phyloP scores from a whole-genome alignment of 2,329 filamentous ascomycete species.

The Epichloe elymi region DNA sequence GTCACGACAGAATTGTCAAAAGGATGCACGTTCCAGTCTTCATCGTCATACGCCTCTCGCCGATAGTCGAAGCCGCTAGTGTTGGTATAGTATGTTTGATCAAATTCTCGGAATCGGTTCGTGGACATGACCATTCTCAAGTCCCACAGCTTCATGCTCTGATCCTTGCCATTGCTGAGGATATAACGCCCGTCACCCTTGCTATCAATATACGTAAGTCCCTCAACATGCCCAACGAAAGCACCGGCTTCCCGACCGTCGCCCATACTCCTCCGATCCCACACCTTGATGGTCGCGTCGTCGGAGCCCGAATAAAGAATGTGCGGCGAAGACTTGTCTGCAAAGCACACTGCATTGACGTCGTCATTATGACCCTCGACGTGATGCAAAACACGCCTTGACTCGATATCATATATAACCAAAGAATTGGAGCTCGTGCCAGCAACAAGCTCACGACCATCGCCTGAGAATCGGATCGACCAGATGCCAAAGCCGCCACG shows the following conservation, averaged over 20 bases:
- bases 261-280: slow-evolving; percentile 87
- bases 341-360: slow-evolving; percentile 94
- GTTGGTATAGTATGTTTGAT: slow-evolving; percentile 39
- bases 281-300: slow-evolving; percentile 87
- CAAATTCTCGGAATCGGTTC: slow-evolving; percentile 43
- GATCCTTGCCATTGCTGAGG: slow-evolving; percentile 88
- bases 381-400: slow-evolving; percentile 57
- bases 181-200: slow-evolving; percentile 69
- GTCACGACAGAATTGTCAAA: slow-evolving; percentile 92
- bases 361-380: slow-evolving; percentile 73
- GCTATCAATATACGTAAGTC: slow-evolving; percentile 55
- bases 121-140: slow-evolving; percentile 76
- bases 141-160: slow-evolving; percentile 97
- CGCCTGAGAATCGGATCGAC: slow-evolving; percentile 84
- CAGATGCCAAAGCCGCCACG: slow-evolving; percentile 52
- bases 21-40: slow-evolving; percentile 45
- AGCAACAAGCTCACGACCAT: slow-evolving; percentile 80
- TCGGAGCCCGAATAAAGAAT: slow-evolving; percentile 94
- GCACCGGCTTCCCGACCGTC: slow-evolving; percentile 59
- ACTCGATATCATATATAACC: slow-evolving; percentile 86
- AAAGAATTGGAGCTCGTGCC: slow-evolving; percentile 71
- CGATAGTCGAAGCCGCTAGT: slow-evolving; percentile 62
- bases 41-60: slow-evolving; percentile 49
- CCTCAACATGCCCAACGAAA: slow-evolving; percentile 54
- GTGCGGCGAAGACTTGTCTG: slow-evolving; percentile 76